These are phyloP conservation scores for Chlamydomonas schloesseri DNA, from an alignment of 139 green algal species.

Conservation along the genomic window DNA sequence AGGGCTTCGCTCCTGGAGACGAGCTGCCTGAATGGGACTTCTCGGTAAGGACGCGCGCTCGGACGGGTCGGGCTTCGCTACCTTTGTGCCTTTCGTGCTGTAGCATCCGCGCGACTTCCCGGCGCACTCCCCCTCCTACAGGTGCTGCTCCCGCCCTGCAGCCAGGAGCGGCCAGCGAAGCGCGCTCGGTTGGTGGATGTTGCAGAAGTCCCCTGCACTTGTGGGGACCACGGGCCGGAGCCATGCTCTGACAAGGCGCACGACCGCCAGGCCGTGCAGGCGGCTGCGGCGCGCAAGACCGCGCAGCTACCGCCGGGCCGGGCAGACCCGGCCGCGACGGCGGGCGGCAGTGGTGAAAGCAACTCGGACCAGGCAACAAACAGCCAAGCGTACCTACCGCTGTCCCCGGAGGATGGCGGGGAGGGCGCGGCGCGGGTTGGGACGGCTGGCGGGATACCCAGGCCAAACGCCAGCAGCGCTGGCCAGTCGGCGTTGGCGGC, in stretches of 20 bases:
- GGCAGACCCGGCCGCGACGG: no score
- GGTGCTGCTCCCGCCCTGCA: neutral
- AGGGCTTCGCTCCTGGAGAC: conserved; percentile 17
- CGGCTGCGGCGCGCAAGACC: no score
- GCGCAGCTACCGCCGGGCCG: no score
- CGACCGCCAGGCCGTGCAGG: no score
- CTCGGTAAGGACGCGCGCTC: neutral
- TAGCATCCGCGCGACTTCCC: conserved; percentile 23
- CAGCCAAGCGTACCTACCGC: conserved; percentile 17
- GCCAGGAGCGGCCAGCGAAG: conserved; percentile 14
- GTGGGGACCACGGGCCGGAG: no score
- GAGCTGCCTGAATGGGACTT: conserved; percentile 33
- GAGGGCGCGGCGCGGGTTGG: neutral
- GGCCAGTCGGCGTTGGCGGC: conserved; percentile 17
- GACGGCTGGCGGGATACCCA: neutral
- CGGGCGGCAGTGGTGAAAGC: conserved; percentile 18
- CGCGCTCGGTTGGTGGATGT: neutral
- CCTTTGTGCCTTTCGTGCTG: neutral
- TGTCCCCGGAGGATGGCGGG: neutral
- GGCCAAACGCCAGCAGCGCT: neutral
- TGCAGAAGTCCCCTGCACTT: neutral
- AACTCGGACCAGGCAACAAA: conserved; percentile 27
- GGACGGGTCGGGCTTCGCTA: neutral
- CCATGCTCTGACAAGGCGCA: no score
- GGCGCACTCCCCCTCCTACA: neutral